These are phyloP conservation scores for Scutellaria galericulata DNA, from an alignment of 257 asterid species.

Conservation along the genomic window DNA sequence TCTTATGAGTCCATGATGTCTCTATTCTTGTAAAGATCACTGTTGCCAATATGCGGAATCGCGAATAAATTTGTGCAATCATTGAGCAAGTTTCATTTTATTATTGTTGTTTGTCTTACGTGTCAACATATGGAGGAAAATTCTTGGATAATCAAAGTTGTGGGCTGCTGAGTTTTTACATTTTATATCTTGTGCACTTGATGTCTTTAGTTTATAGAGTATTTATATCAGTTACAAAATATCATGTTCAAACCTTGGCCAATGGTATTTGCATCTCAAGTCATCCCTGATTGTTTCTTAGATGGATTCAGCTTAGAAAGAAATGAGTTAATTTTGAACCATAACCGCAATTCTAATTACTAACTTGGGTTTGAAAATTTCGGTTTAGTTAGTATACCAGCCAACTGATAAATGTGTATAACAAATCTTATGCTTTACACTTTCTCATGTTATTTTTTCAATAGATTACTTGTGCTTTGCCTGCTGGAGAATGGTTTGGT, in stretches of 20 bases:
- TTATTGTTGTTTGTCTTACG: neutral
- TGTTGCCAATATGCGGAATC: neutral
- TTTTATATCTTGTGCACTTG: neutral
- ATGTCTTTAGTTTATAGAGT: conserved; percentile 16
- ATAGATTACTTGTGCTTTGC: conserved; percentile 78
- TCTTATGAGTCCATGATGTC: neutral
- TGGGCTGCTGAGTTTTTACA: conserved; percentile 9
- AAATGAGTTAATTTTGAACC: conserved; percentile 23
- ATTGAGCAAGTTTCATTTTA: neutral
- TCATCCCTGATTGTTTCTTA: conserved; percentile 17
- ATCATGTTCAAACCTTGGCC: conserved; percentile 17
- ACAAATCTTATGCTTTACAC: conserved; percentile 9
- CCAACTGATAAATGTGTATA: neutral
- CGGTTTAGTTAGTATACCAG: conserved; percentile 1
- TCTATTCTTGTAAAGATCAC: neutral
- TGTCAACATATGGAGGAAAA: conserved; percentile 17
- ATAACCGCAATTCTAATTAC: conserved; percentile 4
- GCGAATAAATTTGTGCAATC: neutral
- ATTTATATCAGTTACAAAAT: neutral
- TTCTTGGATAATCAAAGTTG: neutral
- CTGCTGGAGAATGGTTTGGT: conserved; percentile 77
- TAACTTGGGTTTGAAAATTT: conserved; percentile 20
- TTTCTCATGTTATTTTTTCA: conserved; percentile 29
- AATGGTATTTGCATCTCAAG: neutral
- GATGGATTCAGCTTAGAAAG: conserved; percentile 17